Conservation (phyloP, 495 filamentous ascomycete species). For the Antarctomyces pellizariae region DNA sequence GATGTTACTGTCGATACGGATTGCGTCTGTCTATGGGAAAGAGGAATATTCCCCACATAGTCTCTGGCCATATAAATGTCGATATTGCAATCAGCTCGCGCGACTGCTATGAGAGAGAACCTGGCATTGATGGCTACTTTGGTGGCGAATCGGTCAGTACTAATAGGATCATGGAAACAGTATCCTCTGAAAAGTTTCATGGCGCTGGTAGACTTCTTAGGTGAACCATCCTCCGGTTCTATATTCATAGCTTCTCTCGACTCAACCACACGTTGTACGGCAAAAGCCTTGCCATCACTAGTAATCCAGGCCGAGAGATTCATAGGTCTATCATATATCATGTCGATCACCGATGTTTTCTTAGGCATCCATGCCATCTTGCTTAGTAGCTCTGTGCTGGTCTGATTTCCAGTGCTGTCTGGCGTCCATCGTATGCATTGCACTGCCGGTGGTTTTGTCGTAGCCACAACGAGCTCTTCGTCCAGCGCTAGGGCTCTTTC, state of each 20-base stretch:
- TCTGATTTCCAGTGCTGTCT: constrained; percentile 59
- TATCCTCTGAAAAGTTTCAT: constrained; percentile 70
- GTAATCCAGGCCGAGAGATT: constrained; percentile 89
- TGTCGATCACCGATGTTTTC: constrained; percentile 51
- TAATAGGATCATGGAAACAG: constrained; percentile 60
- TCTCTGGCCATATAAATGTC: constrained; percentile 77
- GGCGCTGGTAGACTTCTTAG: constrained; percentile 14
- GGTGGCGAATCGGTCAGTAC: constrained; percentile 32
- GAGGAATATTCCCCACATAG: constrained; percentile 75
- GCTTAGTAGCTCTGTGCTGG: constrained; percentile 72
- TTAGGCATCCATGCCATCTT: constrained; percentile 67
- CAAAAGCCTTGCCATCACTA: constrained; percentile 72
- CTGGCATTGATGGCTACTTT: constrained; percentile 75
- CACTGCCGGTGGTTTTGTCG: constrained; percentile 74
- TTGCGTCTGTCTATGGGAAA: constrained; percentile 56
- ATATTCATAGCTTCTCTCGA: constrained; percentile 7
- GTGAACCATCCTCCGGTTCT: constrained; percentile 16
- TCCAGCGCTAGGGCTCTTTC: constrained; percentile 69
- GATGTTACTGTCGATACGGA: constrained; percentile 38
- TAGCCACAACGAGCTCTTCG: constrained; percentile 83
- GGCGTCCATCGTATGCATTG: constrained; percentile 92
- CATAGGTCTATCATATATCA: constrained; percentile 96
- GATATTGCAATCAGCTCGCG: constrained; percentile 58
- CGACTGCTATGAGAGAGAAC: constrained; percentile 79
- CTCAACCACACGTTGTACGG: constrained; percentile 47